Base-by-base conservation (phyloP, 2,329 filamentous ascomycete species). In the Fusarium setosum region DNA sequence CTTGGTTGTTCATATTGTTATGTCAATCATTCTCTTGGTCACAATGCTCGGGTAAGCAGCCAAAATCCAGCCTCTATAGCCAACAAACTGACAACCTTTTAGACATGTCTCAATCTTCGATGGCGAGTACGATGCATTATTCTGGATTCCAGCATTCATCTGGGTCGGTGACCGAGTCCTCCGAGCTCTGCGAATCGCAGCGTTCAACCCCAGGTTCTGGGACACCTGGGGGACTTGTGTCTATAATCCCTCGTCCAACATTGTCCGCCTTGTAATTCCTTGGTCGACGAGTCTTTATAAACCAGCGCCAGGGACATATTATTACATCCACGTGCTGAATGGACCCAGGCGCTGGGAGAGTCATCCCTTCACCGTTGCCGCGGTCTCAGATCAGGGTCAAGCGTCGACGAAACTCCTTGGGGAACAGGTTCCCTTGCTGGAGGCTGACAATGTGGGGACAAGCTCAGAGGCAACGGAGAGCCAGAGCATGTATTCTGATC, bases 51-150 rank as follows among this genome's bases (percentile, higher is more conserved):
- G 81, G 81, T 84, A 75, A 65, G 84, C 77, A 9, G 2, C n/a
- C n/a, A n/a, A 12, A 6, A 2, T 1, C 4, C 1, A 13, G 0
- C 3, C 0, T 0, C 5, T 23, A 1, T 2, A 24, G 1, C 2
- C 1, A 45, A 34, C 17, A 32, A 13, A 63, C 69, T 8, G 31
- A 13, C 66, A 69, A 38, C 6, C 5, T 6, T 3, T 0, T 0
- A 77, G 84, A 54, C 77, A 89, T 65, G 75, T 86, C 57, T 76
- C 86, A n/a, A 84, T 87, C 20, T 86, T 86, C 59, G 71, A 76
- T 6, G 81, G 81, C 18, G 74, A 80, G 44, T 87, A 81, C 57
- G 82, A 86, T 51, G 68, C 72, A 9, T 80, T 84, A 18, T 81
- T 86, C 50, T 88, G 83, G 80, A 74, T 82, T 0, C 83, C 82